phyloP scores from a whole-genome alignment of 306 rosid genomes.

The Rosa rugosa region DNA sequence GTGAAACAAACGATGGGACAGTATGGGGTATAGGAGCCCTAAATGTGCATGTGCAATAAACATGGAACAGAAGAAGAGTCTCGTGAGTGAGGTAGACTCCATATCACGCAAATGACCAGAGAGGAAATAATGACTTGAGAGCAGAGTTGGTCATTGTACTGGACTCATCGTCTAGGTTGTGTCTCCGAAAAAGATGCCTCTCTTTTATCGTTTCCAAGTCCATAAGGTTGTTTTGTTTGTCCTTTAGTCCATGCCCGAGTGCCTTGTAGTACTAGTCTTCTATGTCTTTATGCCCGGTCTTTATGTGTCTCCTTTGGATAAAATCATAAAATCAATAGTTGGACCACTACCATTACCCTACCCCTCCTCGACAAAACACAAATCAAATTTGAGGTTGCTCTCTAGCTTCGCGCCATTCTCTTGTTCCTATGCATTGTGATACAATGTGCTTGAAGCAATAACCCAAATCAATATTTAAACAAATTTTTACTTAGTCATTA shows the following conservation, averaged over 20 bases:
- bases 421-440: slow-evolving; percentile 9
- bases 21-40: neutral
- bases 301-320: neutral
- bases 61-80: neutral
- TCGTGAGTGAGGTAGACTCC: neutral
- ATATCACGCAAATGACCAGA: neutral
- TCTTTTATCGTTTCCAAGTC: neutral
- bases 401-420: slow-evolving; percentile 9
- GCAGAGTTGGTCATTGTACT: neutral
- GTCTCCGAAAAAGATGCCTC: neutral
- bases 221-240: neutral
- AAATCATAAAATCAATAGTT: neutral
- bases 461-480: neutral
- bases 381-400: slow-evolving; percentile 10
- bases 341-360: slow-evolving; percentile 5
- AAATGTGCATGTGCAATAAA: neutral
- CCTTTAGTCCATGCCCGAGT: neutral
- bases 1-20: too few relatives aligned
- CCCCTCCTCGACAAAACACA: slow-evolving; percentile 3
- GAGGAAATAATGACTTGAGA: neutral
- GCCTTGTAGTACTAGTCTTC: neutral
- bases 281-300: neutral
- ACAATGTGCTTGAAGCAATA: neutral
- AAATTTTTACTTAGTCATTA: too few relatives aligned
- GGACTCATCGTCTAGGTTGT: neutral